Evolutionary conservation across 116 monocot genomes (phyloP).

Genomic region (Posidonia oceanica): DNA sequence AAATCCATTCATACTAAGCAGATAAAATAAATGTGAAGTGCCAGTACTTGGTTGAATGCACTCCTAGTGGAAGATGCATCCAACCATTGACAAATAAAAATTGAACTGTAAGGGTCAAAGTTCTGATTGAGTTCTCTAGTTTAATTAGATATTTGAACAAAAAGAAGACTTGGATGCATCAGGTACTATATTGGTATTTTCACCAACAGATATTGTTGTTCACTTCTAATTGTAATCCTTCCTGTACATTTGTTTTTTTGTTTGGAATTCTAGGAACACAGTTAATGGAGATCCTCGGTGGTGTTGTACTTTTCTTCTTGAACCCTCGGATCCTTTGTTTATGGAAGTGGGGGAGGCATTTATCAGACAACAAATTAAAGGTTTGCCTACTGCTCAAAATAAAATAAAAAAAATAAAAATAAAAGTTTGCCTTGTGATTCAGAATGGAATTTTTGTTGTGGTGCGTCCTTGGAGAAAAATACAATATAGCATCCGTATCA

Average conservation of each 20-base stretch:
- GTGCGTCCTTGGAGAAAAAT: background rate
- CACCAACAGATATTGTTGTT: background rate
- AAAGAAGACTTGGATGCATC: no score
- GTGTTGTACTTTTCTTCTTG: conserved; percentile 96
- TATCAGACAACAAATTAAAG: conserved; percentile 70
- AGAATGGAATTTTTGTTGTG: background rate
- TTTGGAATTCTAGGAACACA: conserved; percentile 54
- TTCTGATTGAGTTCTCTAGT: no score
- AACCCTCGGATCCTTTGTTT: conserved; percentile 89
- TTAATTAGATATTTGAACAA: no score
- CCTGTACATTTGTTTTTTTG: background rate
- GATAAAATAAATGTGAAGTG: no score
- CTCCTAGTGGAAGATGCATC: no score
- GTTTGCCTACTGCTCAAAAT: conserved; percentile 14
- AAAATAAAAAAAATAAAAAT: no score
- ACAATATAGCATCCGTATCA: no score
- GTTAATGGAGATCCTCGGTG: conserved; percentile 78
- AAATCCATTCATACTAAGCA: no score
- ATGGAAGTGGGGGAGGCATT: conserved; percentile 69
- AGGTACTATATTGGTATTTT: no score
- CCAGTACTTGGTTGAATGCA: no score
- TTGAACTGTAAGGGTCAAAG: no score
- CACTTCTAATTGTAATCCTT: background rate
- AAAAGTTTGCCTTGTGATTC: background rate
- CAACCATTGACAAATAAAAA: no score